Conservation (phyloP, 2,329 filamentous ascomycete species). For the Phialemonium atrogriseum region DNA sequence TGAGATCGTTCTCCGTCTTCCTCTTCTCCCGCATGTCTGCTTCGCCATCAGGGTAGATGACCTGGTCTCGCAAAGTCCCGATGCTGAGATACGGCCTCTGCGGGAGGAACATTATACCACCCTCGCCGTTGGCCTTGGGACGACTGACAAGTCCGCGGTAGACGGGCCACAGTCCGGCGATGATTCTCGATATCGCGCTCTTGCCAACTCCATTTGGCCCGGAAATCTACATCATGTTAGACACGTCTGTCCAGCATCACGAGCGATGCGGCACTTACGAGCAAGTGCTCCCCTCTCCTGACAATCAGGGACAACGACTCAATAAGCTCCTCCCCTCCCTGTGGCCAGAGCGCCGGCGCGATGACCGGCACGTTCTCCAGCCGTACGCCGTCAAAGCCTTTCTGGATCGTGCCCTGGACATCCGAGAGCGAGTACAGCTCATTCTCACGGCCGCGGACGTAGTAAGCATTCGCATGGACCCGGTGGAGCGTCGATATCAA, state of each 20-base stretch:
- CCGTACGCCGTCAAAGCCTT: slow-evolving; percentile 88
- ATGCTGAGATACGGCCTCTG: slow-evolving; percentile 89
- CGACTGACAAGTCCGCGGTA: slow-evolving; percentile 89
- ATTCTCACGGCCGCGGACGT: slow-evolving; percentile 56
- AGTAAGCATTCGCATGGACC: slow-evolving; percentile 85
- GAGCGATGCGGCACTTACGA: slow-evolving; percentile 35
- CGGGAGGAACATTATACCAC: slow-evolving; percentile 97
- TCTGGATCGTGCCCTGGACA: slow-evolving; percentile 87
- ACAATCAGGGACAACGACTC: slow-evolving; percentile 86
- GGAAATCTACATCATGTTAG: slow-evolving; percentile 51
- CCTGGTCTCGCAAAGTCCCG: slow-evolving; percentile 89
- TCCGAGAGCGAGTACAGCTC: slow-evolving; percentile 88
- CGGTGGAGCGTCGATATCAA: slow-evolving; percentile 91
- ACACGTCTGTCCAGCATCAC: background rate
- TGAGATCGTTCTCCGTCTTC: slow-evolving; percentile 69
- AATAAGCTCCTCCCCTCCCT: slow-evolving; percentile 84
- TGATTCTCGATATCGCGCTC: slow-evolving; percentile 75
- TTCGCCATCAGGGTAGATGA: slow-evolving; percentile 95
- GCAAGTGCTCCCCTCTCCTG: slow-evolving; percentile 80
- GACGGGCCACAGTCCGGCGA: slow-evolving; percentile 91
- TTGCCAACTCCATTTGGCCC: slow-evolving; percentile 94
- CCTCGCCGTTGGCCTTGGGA: slow-evolving; percentile 69
- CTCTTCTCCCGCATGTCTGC: slow-evolving; percentile 83
- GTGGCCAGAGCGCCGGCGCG: slow-evolving; percentile 79
- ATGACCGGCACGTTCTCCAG: slow-evolving; percentile 91